Base-by-base conservation (phyloP, 148 eudicot genomes). In the Cornus controversa region DNA sequence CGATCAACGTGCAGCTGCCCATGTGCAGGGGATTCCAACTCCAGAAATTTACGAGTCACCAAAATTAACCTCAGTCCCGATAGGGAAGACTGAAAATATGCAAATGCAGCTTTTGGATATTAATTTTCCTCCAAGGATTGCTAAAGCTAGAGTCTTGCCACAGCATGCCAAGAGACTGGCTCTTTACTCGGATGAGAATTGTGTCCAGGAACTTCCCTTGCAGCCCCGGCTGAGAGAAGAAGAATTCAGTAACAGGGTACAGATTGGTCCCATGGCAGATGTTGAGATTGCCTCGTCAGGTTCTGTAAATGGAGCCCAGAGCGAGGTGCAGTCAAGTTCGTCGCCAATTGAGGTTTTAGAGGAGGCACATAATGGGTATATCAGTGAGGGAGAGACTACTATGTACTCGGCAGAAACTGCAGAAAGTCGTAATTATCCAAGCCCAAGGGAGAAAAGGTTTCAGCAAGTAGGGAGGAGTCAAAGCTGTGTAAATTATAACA, bases 361-460 rank as follows among this genome's bases (percentile, higher is more conserved):
- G 69, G 92, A 88, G 69, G 68, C 60, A 68, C 86, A 82, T 67
- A 86, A 89, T 58, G 97, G 85, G 64, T 85, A 86, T 71, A 86
- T 88, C 77, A 95, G 99, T 71, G 99, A 96, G 70, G 97, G 91
- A 64, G 97, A 96, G 70, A 96, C 98, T 20, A 88, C 91, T 5
- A 87, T 96, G 88, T 96, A 96, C 83, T 96, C 99, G 25, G 99
- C 98, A 66, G 99, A 96, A 82, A 96, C 99, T 7, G 99, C 99
- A 37, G 99, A 96, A 82, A 96, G 99, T 77, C 88, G 96, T 67
- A 96, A 96, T 77, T 86, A 79, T 66, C 83, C 93, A 0, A 88
- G 90, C 79, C 99, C 99, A 18, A 87, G 90, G 66, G 90, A 83
- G 76, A 80, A 84, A 26, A 91, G 78, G 80, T 90, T 82, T 64